Evolutionary conservation across 2,329 filamentous ascomycete genomes (phyloP), one percentile per base, ranked within the genome.

Genomic region (Scytalidium sp.): DNA sequence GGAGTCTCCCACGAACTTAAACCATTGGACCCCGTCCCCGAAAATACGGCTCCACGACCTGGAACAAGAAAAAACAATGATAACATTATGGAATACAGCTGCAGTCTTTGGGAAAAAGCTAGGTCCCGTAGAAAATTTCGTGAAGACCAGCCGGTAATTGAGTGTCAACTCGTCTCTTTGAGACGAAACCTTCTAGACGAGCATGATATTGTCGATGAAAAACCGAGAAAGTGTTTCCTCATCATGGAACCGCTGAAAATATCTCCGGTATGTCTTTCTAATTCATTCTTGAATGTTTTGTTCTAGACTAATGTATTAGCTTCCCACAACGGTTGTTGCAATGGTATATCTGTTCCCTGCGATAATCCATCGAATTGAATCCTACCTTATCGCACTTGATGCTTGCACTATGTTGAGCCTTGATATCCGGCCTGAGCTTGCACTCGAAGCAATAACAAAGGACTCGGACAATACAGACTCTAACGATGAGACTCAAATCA

Each of bases 361-460:
- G 0, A 87, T 96, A 36, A 88, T 97, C 32, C 85, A 90, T 62
- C 83, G 90, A 9, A 70, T 97, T 6, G 92, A 99, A 56, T 85
- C 87, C 0, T 87, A 85, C 50, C 74, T 97, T 3, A 88, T 97
- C 54, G 83, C 87, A 0, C 67, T 88, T 0, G 93, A 99, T 55
- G 88, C 85, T 1, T 90, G 85, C 56, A 66, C 76, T 1, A 66
- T 81, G 17, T 69, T 97, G 0, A 78, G 77, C 2, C 73, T 97
- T 1, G 61, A 76, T 0, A 78, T 96, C 13, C 73, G 75, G 0
- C 80, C 88, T 0, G 75, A 79, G 1, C 73, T 95, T 22, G 92
- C 92, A 0, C 75, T 99, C 0, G 92, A 97, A 63, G 91, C 94
- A 0, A 74, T 97, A 50, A 99, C 94, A 1, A 97, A 99, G 63